These are phyloP conservation scores for Datura wrightii DNA, from an alignment of 257 asterid genomes.

Conservation along the genomic window DNA sequence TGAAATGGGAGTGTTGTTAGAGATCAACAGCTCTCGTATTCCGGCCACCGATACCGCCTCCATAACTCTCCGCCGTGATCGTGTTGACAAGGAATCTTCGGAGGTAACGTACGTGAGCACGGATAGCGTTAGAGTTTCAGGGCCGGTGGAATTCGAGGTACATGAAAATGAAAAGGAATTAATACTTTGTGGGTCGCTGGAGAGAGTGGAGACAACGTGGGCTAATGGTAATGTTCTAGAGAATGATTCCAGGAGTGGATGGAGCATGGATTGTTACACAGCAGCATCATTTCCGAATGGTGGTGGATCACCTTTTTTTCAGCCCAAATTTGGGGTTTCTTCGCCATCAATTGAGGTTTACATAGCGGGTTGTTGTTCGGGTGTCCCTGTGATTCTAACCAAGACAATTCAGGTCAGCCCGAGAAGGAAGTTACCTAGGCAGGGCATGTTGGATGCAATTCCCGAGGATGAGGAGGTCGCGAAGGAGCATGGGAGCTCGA, in stretches of 20 bases:
- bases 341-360: slow-evolving; percentile 79
- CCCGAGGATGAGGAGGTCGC: slow-evolving; percentile 79
- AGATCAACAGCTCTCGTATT: slow-evolving; percentile 63
- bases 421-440: slow-evolving; percentile 59
- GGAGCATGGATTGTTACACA: slow-evolving; percentile 80
- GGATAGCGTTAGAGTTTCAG: slow-evolving; percentile 72
- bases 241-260: slow-evolving; percentile 61
- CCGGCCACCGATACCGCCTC: slow-evolving; percentile 63
- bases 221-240: slow-evolving; percentile 50
- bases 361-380: slow-evolving; percentile 80
- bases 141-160: slow-evolving; percentile 82
- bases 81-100: slow-evolving; percentile 63
- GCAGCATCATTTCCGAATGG: slow-evolving; percentile 53
- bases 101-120: slow-evolving; percentile 92
- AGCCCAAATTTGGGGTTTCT: slow-evolving; percentile 52
- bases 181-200: slow-evolving; percentile 79
- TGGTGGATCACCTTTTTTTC: slow-evolving; percentile 57
- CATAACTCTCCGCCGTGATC: slow-evolving; percentile 69
- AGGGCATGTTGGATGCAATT: slow-evolving; percentile 69
- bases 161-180: slow-evolving; percentile 61
- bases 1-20: slow-evolving; percentile 60
- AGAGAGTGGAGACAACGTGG: slow-evolving; percentile 66
- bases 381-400: slow-evolving; percentile 67
- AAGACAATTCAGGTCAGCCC: slow-evolving; percentile 66
- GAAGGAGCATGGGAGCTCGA: slow-evolving; percentile 47